phyloP scores from a whole-genome alignment of 2,329 filamentous ascomycete genomes.

The Ceratocystis alfenasii region DNA sequence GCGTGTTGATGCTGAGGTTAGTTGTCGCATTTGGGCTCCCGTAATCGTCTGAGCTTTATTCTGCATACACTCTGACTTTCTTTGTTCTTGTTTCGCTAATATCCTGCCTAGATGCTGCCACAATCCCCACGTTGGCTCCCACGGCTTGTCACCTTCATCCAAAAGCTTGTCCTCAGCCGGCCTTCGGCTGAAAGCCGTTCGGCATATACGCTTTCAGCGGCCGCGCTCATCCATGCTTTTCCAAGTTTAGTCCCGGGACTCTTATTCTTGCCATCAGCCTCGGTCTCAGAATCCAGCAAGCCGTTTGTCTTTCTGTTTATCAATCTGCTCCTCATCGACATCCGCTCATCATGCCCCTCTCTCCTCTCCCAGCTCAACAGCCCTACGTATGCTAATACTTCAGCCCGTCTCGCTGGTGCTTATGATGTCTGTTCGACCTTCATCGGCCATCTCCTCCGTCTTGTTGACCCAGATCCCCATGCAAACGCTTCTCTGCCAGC shows the following conservation, averaged over 20 bases:
- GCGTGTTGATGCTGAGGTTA: constrained; percentile 38
- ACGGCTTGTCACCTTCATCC: constrained; percentile 37
- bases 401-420: constrained; percentile 45
- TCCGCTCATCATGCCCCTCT: constrained; percentile 49
- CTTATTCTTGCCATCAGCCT: constrained; percentile 39
- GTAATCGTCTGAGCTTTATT: background rate
- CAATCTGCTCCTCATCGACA: constrained; percentile 53
- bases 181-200: constrained; percentile 44
- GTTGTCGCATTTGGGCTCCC: constrained; percentile 22
- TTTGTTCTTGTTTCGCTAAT: background rate
- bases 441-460: constrained; percentile 44
- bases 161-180: constrained; percentile 41
- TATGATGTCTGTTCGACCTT: constrained; percentile 53
- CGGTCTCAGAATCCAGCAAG: constrained; percentile 31
- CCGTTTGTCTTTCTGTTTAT: constrained; percentile 51
- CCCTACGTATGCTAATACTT: constrained; percentile 38
- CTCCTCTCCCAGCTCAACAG: constrained; percentile 48
- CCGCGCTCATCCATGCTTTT: constrained; percentile 46
- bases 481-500: background rate
- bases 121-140: constrained; percentile 43
- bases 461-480: constrained; percentile 35
- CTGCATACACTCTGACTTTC: background rate
- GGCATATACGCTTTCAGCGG: constrained; percentile 48
- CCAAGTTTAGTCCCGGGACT: constrained; percentile 35
- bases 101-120: constrained; percentile 36